Evolutionary conservation across 768 basidiomycete species (phyloP).

Genomic region (Cystoderma amianthinum): DNA sequence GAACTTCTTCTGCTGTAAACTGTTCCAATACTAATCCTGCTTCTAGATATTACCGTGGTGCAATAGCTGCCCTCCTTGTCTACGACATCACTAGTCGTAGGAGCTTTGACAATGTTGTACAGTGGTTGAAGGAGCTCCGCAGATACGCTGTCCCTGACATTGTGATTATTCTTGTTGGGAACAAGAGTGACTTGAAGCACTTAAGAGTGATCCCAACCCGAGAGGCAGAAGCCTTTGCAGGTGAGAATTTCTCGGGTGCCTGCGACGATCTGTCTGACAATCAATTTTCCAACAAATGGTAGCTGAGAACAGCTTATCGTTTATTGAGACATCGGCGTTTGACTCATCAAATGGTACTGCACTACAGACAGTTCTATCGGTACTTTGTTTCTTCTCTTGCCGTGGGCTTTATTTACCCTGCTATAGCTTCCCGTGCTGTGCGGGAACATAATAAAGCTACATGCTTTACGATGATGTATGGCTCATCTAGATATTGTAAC

Average conservation of each 20-base stretch:
- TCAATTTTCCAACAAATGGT: slow-evolving; percentile 1
- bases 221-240: slow-evolving; percentile 87
- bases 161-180: slow-evolving; percentile 94
- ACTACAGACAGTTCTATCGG: too few relatives aligned
- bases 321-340: slow-evolving; percentile 99
- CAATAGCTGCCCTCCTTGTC: slow-evolving; percentile 86
- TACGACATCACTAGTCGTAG: slow-evolving; percentile 94
- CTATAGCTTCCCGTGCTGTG: too few relatives aligned
- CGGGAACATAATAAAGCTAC: too few relatives aligned
- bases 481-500: too few relatives aligned
- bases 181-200: slow-evolving; percentile 99
- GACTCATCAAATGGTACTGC: slow-evolving; percentile 99
- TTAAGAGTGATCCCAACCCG: slow-evolving; percentile 94
- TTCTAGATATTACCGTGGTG: slow-evolving; percentile 91
- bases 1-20: slow-evolving; percentile 1
- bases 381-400: too few relatives aligned
- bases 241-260: slow-evolving; percentile 35
- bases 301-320: slow-evolving; percentile 90
- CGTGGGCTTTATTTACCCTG: too few relatives aligned
- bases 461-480: too few relatives aligned
- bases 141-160: slow-evolving; percentile 93
- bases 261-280: background rate
- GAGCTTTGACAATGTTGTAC: slow-evolving; percentile 88
- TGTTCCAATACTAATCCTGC: slow-evolving; percentile 1
- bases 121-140: slow-evolving; percentile 96